phyloP scores from a whole-genome alignment of 2,329 filamentous ascomycete genomes.

The Curvularia spicifera region DNA sequence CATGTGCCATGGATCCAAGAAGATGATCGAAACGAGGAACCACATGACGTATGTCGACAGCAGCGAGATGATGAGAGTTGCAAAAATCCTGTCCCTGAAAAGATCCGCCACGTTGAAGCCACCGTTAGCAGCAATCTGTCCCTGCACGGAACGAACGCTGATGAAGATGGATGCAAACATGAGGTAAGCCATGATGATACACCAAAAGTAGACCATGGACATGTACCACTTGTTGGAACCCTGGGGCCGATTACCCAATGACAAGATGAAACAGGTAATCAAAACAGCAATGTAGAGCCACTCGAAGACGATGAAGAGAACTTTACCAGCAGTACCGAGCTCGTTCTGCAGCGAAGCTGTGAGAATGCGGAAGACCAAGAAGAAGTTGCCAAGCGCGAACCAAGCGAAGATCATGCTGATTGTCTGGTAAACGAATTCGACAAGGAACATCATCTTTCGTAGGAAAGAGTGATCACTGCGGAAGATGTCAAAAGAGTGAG shows the following conservation, averaged over 20 bases:
- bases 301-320: slow-evolving; percentile 89
- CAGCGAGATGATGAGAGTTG: slow-evolving; percentile 90
- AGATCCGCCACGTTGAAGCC: slow-evolving; percentile 75
- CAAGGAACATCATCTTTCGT: slow-evolving; percentile 85
- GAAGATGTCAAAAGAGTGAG: slow-evolving; percentile 96
- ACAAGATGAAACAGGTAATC: slow-evolving; percentile 92
- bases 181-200: slow-evolving; percentile 87
- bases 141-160: slow-evolving; percentile 82
- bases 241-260: slow-evolving; percentile 91
- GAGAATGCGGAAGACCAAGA: slow-evolving; percentile 96
- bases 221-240: slow-evolving; percentile 94
- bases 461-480: slow-evolving; percentile 87
- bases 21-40: slow-evolving; percentile 87
- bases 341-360: slow-evolving; percentile 83
- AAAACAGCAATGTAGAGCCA: slow-evolving; percentile 94
- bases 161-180: slow-evolving; percentile 96
- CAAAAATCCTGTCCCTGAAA: slow-evolving; percentile 88
- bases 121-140: slow-evolving; percentile 65
- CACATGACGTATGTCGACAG: slow-evolving; percentile 92
- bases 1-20: slow-evolving; percentile 99
- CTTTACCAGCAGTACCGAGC: slow-evolving; percentile 76
- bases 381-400: slow-evolving; percentile 99
- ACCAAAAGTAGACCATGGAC: slow-evolving; percentile 99
- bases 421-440: slow-evolving; percentile 94
- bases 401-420: slow-evolving; percentile 98